Conservation (phyloP, 2,329 filamentous ascomycete species). For the Botryotinia globosa region DNA sequence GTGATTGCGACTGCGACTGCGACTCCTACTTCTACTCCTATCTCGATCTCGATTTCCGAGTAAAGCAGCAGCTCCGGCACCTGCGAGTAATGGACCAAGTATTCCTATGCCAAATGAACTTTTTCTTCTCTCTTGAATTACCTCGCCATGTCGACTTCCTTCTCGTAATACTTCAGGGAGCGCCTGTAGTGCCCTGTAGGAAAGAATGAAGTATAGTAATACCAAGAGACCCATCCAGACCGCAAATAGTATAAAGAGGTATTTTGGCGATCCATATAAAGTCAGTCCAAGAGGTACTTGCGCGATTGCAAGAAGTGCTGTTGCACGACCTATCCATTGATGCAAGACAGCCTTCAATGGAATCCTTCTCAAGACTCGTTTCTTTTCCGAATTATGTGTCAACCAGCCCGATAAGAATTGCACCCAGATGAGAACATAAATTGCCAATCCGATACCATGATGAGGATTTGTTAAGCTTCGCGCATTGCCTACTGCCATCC, state of each 20-base stretch:
- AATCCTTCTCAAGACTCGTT: slow-evolving; percentile 46
- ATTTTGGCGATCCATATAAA: slow-evolving; percentile 84
- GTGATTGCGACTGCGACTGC: slow-evolving; percentile 10
- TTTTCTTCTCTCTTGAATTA: slow-evolving; percentile 46
- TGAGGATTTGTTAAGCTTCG: slow-evolving; percentile 77
- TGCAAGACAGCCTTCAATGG: slow-evolving; percentile 54
- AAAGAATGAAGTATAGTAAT: slow-evolving; percentile 74
- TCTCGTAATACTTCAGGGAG: slow-evolving; percentile 38
- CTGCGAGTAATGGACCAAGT: slow-evolving; percentile 54
- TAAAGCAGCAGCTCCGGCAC: slow-evolving; percentile 54
- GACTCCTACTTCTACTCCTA: slow-evolving; percentile 25
- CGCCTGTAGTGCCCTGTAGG: slow-evolving; percentile 63
- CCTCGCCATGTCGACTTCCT: slow-evolving; percentile 42
- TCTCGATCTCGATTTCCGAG: slow-evolving; percentile 41
- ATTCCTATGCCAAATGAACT: slow-evolving; percentile 46
- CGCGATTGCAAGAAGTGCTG: slow-evolving; percentile 77
- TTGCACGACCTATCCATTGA: slow-evolving; percentile 78
- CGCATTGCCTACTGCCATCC: slow-evolving; percentile 71
- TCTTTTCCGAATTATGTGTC: slow-evolving; percentile 44
- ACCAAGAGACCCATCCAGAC: slow-evolving; percentile 73
- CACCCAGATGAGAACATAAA: slow-evolving; percentile 69
- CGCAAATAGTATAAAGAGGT: slow-evolving; percentile 81
- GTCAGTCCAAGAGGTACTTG: slow-evolving; percentile 89
- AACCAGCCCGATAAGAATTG: slow-evolving; percentile 69
- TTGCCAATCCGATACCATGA: slow-evolving; percentile 77